Evolutionary conservation across 2,329 filamentous ascomycete species (phyloP), one percentile per base, ranked within the genome.

Genomic region (Colletotrichum melonis): DNA sequence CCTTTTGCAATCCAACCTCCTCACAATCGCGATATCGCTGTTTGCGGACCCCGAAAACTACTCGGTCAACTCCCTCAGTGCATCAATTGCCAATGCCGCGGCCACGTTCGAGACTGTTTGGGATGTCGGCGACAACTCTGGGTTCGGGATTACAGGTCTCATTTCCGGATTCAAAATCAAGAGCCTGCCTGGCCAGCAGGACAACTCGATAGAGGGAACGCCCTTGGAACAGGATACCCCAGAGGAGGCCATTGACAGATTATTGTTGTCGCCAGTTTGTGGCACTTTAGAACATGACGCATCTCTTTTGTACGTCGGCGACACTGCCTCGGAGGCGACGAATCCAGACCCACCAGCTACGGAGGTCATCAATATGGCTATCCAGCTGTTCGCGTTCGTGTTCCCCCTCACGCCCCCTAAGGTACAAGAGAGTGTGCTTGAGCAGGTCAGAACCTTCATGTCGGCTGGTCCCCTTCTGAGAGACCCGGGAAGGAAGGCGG

Each of bases 21-120:
- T 99, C 49, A 97, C 95, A 1, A 87, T 98, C 26, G 95, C 95
- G 1, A 93, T 98, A 32, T 94, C 95, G 0, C 93, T 96, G 1
- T 98, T 99, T 81, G 95, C 97, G 0, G 95, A 98, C 78, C 95
- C 96, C 0, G 95, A 97, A 71, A 95, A 94, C 78, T 97, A 97
- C 79, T 91, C 92, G 0, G 92, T 94, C 19, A 96, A 91, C 78
- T 96, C 95, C 1, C 82, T 98, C 60, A 97, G 96, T 78, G 93
- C 94, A 16, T 95, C 95, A 0, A 98, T 99, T 78, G 96, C 96
- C 22, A 97, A 93, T 76, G 94, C 95, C 19, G 94, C 95, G 1
- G 95, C 94, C 6, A 93, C 92, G 3, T 98, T 98, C 78, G 97
- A 99, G 78, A 95, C 92, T 1, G 91, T 99, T 52, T 99, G 97